Evolutionary conservation across 2,329 filamentous ascomycete species (phyloP), one percentile per base, ranked within the genome.

Genomic region (Clonostachys solani): DNA sequence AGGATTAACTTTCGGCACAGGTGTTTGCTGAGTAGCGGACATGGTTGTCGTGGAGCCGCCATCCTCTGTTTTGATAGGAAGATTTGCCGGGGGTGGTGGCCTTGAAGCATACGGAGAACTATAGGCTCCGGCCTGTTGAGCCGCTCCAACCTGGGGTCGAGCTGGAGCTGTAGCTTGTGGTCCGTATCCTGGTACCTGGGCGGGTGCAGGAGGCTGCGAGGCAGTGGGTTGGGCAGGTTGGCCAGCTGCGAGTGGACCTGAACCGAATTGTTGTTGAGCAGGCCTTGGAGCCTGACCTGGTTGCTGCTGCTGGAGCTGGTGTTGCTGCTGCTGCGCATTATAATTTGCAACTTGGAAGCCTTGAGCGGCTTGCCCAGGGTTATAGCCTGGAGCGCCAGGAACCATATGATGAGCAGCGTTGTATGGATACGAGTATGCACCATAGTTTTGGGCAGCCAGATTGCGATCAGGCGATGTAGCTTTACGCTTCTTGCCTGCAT

Each of bases 401-500:
- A 58, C 56, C 58, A 68, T 58, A 16, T 69, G 65, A 47, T 66
- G 63, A 19, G 60, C 50, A 40, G 58, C 53, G 33, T 60, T 61
- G 47, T 67, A 66, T 4, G 63, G 54, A 46, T 67, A 67, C 3
- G 59, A 54, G 38, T 69, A 68, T 36, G 64, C 62, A 2, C 64
- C 62, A 44, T 66, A 67, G 15, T 63, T 68, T 45, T 69, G 60
- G 3, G 61, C 61, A n/a, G 65, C 58, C 23, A 69, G 52, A 6
- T 60, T 57, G n/a, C 74, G 71, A 52, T 80, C 77, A 7, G 77
- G 77, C 12, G 77, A 78, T 4, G 65, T 65, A 5, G 73, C 70
- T 57, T 81, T 81, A 52, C 78, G 75, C 61, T 82, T 81, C 67
- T 82, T 82, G 40, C 78, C 79, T 12, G 78, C 77, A 48, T 83